Evolutionary conservation across 805 yeast species (phyloP).

Genomic region (Monosporozyma unispora): DNA sequence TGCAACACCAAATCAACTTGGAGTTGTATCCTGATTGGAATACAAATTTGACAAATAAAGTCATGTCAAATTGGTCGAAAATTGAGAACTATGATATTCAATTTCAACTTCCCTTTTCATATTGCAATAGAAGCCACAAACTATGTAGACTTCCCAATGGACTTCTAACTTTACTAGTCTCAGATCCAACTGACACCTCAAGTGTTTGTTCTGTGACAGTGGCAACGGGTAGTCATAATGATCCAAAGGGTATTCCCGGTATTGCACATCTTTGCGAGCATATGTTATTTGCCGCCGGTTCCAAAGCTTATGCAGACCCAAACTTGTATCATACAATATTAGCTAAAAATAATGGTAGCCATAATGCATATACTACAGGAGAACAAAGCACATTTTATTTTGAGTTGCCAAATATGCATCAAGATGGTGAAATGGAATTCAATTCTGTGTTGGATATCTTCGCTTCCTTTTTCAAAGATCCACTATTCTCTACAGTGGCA

Average conservation of each 20-base stretch:
- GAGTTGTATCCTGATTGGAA: no score
- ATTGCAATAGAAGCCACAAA: conserved; percentile 35
- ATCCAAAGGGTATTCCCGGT: conserved; percentile 64
- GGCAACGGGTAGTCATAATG: conserved; percentile 72
- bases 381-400: conserved; percentile 58
- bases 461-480: conserved; percentile 42
- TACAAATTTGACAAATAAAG: no score
- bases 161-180: conserved; percentile 54
- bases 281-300: conserved; percentile 45
- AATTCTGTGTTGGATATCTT: conserved; percentile 41
- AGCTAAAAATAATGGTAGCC: conserved; percentile 42
- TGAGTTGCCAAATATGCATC: conserved; percentile 42
- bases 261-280: conserved; percentile 89
- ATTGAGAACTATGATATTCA: conserved; percentile 17
- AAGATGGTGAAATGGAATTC: conserved; percentile 33
- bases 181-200: conserved; percentile 58
- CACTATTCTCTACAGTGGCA: conserved; percentile 37
- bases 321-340: conserved; percentile 38
- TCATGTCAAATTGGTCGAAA: conserved; percentile 4
- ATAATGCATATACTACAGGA: conserved; percentile 63
- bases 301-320: conserved; percentile 44
- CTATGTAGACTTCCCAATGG: conserved; percentile 57
- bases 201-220: conserved; percentile 70
- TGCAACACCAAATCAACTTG: no score
- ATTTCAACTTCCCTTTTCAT: conserved; percentile 31